Conservation (phyloP, 352 stramenopile genomes). For the Globisporangium emineosum region DNA sequence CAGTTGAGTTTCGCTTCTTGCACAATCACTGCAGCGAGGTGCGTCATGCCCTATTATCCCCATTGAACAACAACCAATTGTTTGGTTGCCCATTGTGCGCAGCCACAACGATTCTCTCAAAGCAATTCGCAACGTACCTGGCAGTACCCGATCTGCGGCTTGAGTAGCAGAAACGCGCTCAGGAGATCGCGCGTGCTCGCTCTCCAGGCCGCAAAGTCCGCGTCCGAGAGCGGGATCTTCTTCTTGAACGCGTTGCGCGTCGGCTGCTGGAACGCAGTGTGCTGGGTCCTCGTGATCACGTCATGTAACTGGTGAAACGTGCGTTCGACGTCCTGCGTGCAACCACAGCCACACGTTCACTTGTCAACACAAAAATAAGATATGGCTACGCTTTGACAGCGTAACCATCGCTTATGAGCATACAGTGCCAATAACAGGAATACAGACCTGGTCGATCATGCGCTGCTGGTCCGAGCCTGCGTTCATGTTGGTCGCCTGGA, state of each 20-base stretch:
- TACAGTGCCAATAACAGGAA: background rate
- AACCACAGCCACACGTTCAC: constrained; percentile 2
- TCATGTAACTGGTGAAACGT: constrained; percentile 41
- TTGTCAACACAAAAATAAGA: background rate
- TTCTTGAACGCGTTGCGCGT: constrained; percentile 14
- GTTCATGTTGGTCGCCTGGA: constrained; percentile 15
- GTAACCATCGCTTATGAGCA: background rate
- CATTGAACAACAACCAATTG: background rate
- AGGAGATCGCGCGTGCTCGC: constrained; percentile 36
- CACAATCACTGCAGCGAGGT: constrained; percentile 34
- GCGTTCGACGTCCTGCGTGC: constrained; percentile 38
- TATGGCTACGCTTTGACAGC: constrained; percentile 1
- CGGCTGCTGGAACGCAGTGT: constrained; percentile 9
- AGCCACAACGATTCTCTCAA: background rate
- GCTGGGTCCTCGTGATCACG: background rate
- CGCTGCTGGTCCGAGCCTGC: constrained; percentile 29
- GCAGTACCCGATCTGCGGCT: constrained; percentile 53
- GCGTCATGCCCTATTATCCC: constrained; percentile 39
- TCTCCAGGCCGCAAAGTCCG: constrained; percentile 36
- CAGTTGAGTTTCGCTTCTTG: constrained; percentile 50
- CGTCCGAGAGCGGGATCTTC: constrained; percentile 29
- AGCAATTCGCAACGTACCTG: constrained; percentile 21
- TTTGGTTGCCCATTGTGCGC: background rate
- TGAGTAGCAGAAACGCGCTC: constrained; percentile 41
- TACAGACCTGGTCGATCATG: constrained; percentile 34